These are phyloP conservation scores for Achlya hypogyna DNA, from an alignment of 352 stramenopile species.

Conservation along the genomic window DNA sequence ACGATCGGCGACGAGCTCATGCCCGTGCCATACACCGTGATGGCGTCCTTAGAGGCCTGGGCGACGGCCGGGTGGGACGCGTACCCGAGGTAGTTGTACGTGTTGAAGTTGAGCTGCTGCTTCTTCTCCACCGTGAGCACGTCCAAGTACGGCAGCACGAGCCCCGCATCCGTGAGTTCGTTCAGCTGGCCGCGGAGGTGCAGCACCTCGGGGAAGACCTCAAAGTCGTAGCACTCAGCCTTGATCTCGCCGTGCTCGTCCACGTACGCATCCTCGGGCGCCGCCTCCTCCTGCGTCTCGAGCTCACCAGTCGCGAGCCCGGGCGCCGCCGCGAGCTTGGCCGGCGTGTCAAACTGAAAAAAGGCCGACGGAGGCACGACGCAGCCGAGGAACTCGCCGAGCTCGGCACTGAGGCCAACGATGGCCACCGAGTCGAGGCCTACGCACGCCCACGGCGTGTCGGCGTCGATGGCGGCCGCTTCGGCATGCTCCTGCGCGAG, in stretches of 20 bases:
- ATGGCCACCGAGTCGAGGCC: conserved; percentile 61
- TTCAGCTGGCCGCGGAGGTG: conserved; percentile 57
- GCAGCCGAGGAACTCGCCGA: conserved; percentile 57
- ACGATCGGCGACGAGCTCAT: conserved; percentile 80
- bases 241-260: conserved; percentile 47
- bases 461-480: conserved; percentile 32
- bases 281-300: conserved; percentile 19
- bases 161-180: conserved; percentile 57
- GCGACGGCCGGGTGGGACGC: conserved; percentile 45
- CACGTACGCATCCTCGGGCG: conserved; percentile 25
- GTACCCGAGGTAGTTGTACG: conserved; percentile 80
- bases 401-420: conserved; percentile 48
- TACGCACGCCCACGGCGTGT: conserved; percentile 52
- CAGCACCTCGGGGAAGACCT: conserved; percentile 54
- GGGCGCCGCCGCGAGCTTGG: conserved; percentile 47
- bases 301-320: conserved; percentile 46
- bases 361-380: conserved; percentile 58
- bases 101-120: conserved; percentile 78
- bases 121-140: conserved; percentile 58
- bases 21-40: conserved; percentile 63
- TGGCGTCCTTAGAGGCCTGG: conserved; percentile 43
- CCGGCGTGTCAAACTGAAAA: conserved; percentile 57
- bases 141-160: conserved; percentile 61
- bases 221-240: conserved; percentile 55
- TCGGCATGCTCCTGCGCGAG: conserved; percentile 41